A percentile compares a stretch with the other conserved stretches of the same genome.
Conservation (phyloP, 139 green algal genomes). For the Chlamydomonas sp. region DNA sequence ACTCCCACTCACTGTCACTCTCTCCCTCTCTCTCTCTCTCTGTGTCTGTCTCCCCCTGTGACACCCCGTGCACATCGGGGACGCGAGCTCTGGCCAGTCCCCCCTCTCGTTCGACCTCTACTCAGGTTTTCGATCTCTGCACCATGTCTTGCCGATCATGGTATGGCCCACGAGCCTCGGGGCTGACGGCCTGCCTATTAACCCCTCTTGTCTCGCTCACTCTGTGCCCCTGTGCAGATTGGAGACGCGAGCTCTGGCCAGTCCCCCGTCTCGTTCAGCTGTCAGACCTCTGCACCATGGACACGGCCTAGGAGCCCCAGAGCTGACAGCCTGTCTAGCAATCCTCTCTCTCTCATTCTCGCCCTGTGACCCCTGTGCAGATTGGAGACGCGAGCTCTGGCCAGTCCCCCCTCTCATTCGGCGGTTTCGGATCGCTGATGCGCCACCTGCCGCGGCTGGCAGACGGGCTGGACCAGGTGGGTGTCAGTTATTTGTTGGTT, state of each 20-base stretch:
- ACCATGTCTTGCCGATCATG: conserved; percentile 49
- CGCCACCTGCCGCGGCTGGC: conserved; percentile 59
- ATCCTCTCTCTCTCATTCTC: not conserved
- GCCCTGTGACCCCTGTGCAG: conserved; percentile 23
- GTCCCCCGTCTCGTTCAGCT: too few species aligned
- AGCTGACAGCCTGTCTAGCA: too few species aligned
- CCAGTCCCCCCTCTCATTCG: conserved; percentile 58
- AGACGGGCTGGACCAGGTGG: conserved; percentile 34
- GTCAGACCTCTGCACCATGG: not conserved
- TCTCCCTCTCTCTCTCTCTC: too few species aligned
- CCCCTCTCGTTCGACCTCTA: too few species aligned
- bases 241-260: too few species aligned
- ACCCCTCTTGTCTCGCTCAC: not conserved
- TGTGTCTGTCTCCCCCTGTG: too few species aligned
- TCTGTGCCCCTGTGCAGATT: conserved; percentile 30
- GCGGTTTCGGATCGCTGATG: conserved; percentile 56
- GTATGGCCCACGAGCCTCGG: too few species aligned
- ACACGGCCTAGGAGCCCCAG: too few species aligned
- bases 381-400: conserved; percentile 46
- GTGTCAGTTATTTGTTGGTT: too few species aligned
- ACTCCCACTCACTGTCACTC: too few species aligned
- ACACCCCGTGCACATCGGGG: conserved; percentile 42
- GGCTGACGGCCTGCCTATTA: too few species aligned
- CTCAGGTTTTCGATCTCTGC: not conserved
- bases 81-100: too few species aligned